These are phyloP conservation scores for Aspergillus fructus DNA, from an alignment of 2,329 filamentous ascomycete species.

Conservation along the genomic window DNA sequence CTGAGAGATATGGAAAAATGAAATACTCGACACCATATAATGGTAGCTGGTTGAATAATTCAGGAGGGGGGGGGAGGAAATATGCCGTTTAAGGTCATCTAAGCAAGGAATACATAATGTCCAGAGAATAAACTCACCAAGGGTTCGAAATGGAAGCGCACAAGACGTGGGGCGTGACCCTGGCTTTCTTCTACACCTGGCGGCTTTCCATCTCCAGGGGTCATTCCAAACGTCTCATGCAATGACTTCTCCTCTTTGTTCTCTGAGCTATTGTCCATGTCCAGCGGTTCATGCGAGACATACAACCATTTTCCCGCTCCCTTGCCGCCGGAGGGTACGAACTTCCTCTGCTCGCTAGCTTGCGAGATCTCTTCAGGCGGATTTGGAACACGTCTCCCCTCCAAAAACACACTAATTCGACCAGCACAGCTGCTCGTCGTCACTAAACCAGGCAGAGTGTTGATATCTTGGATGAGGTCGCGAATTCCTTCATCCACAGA, in stretches of 20 bases:
- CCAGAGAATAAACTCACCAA: slow-evolving; percentile 72
- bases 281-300: slow-evolving; percentile 76
- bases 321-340: slow-evolving; percentile 74
- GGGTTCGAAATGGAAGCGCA: slow-evolving; percentile 92
- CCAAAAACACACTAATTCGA: slow-evolving; percentile 81
- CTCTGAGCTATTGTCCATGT: slow-evolving; percentile 15
- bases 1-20: background rate
- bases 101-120: background rate
- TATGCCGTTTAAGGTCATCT: background rate
- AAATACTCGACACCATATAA: background rate
- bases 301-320: slow-evolving; percentile 83
- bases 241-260: slow-evolving; percentile 31
- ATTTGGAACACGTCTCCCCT: slow-evolving; percentile 60
- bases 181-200: slow-evolving; percentile 32
- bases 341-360: slow-evolving; percentile 27
- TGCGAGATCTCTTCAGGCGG: slow-evolving; percentile 15
- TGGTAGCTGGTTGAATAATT: background rate
- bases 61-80: background rate
- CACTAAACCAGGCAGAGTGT: slow-evolving; percentile 70
- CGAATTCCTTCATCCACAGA: slow-evolving; percentile 77
- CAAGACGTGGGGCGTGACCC: slow-evolving; percentile 50
- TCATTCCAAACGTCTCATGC: slow-evolving; percentile 46
- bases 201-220: slow-evolving; percentile 31
- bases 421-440: slow-evolving; percentile 94
- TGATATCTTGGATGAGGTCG: slow-evolving; percentile 75